Base-by-base conservation (phyloP, 2,329 filamentous ascomycete genomes). In the Fusarium sp. region DNA sequence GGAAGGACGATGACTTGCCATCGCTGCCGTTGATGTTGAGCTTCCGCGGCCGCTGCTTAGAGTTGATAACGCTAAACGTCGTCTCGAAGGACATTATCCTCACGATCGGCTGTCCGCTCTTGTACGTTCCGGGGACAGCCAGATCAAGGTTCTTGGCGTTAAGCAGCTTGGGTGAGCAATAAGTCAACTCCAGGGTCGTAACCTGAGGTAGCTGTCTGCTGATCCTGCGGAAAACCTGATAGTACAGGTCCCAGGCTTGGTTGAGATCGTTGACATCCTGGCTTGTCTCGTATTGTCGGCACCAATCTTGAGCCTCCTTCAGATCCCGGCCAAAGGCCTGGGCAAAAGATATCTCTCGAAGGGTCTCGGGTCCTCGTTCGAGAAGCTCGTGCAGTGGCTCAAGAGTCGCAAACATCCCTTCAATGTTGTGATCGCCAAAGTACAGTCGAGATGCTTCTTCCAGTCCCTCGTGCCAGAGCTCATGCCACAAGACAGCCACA, bases 191-290 rank as follows among this genome's bases (percentile, higher is more conserved):
- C 47, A 99, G 89, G 63, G 92, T 94, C 77, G 95, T 97, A 74
- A 99, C 90, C 79, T 98, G 97, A 5, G 95, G 95, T 57, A 99
- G 86, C 83, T 99, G 97, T 71, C 96, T 91, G 57, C 93, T 94
- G 80, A 99, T 98, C 81, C 97, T 94, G 70, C 95, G 92, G 91
- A 99, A 99, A 1, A 98, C 97, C 75, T 97, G 95, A 84, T 99
- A 99, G 84, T 99, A 99, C 16, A 99, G 90, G 83, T 99, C 97
- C 97, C 97, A 99, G 8, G 97, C 97, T 83, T 98, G 95, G 80
- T 98, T 99, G 54, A 99, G 90, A 81, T 99, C 97, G 57, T 94
- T 96, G 70, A 97, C 91, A 80, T 99, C 97, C 60, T 92, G 89
- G n/a, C 94, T 97, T 45, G 91, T 91, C 78, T 94, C 93, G 84